Base-by-base conservation (phyloP, 805 yeast species). In the Hanseniaspora jakobsenii region DNA sequence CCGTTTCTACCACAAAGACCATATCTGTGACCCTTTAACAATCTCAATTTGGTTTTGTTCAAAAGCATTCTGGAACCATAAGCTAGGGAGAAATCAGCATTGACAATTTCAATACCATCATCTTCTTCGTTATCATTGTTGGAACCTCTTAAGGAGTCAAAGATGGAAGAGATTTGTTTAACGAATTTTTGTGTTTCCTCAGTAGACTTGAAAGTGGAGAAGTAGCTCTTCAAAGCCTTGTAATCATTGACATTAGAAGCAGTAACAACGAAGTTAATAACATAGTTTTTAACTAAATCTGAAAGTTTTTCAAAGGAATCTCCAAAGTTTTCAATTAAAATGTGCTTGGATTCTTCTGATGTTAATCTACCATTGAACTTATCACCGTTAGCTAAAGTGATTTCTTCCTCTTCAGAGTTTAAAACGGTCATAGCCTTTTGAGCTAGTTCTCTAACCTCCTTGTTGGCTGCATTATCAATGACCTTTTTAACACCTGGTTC, bases 1-100 rank as follows among this genome's bases (percentile, higher is more conserved):
- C 98, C 98, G 61, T 89, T 89, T 66, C 96, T 73, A 61, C 98
- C 98, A 71, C 95, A 85, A 50, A 89, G 72, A 70, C 98, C 98
- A 59, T 89, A 89, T 65, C 98, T 76, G 66, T 84, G 96, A 56
- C 97, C 97, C 67, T 87, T 85, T 54, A 83, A 69, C 50, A 89
- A 72, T 59, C 94, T 75, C 60, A 89, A 68, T 49, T 73, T 82
- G 37, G 98, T 86, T 67, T 91, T 91, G 72, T 87, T 89, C 55
- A 89, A 70, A 54, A 91, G 73, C 96, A 89, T 89, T 66, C 96
- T 78, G 22, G 95, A 83, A 65, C 98, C 98, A 60, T 91, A 91
- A 30, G 98, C 98, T 52, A 89, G 69, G 0, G 97, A 91, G 64
- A 89, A 89, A 58, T 83, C 91, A 28, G 96, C 80, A 62, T 91